phyloP scores from a whole-genome alignment of 1,284 basidiomycete species.

The Sporisorium sorghi region DNA sequence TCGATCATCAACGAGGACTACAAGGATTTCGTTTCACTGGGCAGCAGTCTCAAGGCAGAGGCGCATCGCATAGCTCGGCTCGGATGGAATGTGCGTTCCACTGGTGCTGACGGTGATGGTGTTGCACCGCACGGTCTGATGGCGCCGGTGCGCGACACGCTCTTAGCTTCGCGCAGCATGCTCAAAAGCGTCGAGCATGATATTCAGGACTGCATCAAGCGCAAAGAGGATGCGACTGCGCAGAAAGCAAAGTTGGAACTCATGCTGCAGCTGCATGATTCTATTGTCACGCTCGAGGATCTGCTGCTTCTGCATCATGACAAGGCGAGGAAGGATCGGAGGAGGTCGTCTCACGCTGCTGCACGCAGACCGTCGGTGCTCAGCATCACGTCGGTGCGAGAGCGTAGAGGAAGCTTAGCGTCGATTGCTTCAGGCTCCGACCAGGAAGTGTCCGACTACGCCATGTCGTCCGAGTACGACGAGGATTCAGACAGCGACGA shows the following conservation, averaged over 20 bases:
- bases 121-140: conserved; percentile 21
- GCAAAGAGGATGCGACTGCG: conserved; percentile 79
- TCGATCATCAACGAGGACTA: conserved; percentile 97
- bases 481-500: conserved; percentile 30
- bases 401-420: conserved; percentile 13
- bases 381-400: conserved; percentile 11
- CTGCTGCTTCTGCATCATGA: conserved; percentile 75
- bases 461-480: conserved; percentile 43
- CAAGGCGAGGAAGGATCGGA: conserved; percentile 1
- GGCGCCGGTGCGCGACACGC: conserved; percentile 44
- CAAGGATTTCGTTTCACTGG: conserved; percentile 94
- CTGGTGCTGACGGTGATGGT: not conserved
- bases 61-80: conserved; percentile 44
- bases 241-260: conserved; percentile 81
- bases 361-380: conserved; percentile 25
- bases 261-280: conserved; percentile 87
- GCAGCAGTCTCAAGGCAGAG: conserved; percentile 68
- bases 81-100: conserved; percentile 24
- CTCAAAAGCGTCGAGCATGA: conserved; percentile 82
- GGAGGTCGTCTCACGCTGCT: conserved; percentile 15
- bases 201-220: conserved; percentile 78
- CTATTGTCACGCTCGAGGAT: conserved; percentile 82
- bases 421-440: conserved; percentile 22
- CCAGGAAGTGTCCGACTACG: conserved; percentile 31
- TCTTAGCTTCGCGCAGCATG: conserved; percentile 56